Percentiles rank a stretch among this genome's conserved stretches.
phyloP scores from a whole-genome alignment of 1,284 basidiomycete species.

The Microbotryum silenes-acaulis region DNA sequence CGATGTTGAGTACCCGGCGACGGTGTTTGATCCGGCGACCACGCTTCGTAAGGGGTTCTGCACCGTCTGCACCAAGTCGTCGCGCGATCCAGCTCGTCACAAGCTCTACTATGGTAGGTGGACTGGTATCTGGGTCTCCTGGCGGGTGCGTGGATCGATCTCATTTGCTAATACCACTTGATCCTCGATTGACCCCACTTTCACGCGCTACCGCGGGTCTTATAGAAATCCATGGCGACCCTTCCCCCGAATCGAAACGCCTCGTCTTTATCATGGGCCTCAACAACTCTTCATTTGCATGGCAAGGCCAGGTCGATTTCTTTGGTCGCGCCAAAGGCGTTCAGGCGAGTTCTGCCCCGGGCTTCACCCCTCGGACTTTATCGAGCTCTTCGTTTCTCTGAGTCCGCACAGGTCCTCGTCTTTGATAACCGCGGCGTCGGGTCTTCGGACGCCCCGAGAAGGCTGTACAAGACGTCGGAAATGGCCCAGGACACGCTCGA shows the following conservation, averaged over 20 bases:
- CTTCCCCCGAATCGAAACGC: not conserved
- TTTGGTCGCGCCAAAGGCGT: constrained; percentile 7
- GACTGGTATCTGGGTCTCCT: no score
- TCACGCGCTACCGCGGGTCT: no score
- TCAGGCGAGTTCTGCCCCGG: constrained; percentile 15
- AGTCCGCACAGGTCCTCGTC: constrained; percentile 55
- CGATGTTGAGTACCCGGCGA: no score
- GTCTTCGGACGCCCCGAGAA: constrained; percentile 57
- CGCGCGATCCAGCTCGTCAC: no score
- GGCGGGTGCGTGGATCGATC: no score
- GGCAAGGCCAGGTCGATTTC: not conserved
- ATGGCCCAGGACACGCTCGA: constrained; percentile 61
- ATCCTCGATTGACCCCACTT: no score
- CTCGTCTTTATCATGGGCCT: constrained; percentile 39
- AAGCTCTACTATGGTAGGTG: no score
- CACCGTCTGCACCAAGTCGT: no score
- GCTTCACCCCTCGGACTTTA: not conserved
- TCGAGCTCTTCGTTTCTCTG: constrained; percentile 38
- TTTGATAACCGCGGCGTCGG: constrained; percentile 86
- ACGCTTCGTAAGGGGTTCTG: no score
- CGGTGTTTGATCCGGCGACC: no score
- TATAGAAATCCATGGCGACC: no score
- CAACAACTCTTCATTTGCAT: constrained; percentile 38
- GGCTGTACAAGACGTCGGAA: constrained; percentile 31
- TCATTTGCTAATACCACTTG: no score